Percentiles rank a stretch among this genome's conserved stretches.
Conservation (phyloP, 73 alveolate genomes). For the Halteria grandinella region DNA sequence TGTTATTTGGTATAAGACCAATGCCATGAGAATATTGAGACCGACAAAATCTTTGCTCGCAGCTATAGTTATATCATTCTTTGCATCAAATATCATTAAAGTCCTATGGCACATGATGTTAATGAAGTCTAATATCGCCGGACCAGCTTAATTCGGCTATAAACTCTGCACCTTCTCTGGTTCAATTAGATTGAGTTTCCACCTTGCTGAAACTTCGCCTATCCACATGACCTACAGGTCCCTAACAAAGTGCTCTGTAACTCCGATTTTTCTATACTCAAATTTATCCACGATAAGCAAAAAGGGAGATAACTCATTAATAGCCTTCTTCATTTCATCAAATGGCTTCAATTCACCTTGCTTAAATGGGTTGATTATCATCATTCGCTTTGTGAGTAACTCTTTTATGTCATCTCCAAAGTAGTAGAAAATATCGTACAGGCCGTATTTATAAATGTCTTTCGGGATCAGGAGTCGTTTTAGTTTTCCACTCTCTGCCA, state of each 20-base stretch:
- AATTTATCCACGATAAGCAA: slow-evolving; percentile 17
- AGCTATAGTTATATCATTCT: background rate
- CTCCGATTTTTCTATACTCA: slow-evolving; percentile 33
- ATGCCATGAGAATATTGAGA: slow-evolving; percentile 27
- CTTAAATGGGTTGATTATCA: slow-evolving; percentile 1
- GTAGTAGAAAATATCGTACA: slow-evolving; percentile 28
- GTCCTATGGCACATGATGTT: slow-evolving; percentile 36
- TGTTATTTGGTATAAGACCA: too few relatives aligned
- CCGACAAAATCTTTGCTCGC: slow-evolving; percentile 39
- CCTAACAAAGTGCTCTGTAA: background rate
- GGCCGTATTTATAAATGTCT: slow-evolving; percentile 2
- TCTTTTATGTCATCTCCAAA: slow-evolving; percentile 7
- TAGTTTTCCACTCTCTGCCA: slow-evolving; percentile 42
- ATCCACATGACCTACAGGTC: slow-evolving; percentile 2
- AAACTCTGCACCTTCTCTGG: too few relatives aligned
- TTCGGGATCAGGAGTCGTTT: slow-evolving; percentile 12
- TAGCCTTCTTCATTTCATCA: background rate
- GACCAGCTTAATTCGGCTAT: background rate
- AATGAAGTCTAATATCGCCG: slow-evolving; percentile 13
- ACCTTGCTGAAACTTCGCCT: background rate
- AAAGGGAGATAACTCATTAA: slow-evolving; percentile 8
- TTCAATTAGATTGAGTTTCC: slow-evolving; percentile 32
- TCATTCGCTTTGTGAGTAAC: background rate
- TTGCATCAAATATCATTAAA: slow-evolving; percentile 15
- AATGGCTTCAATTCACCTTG: slow-evolving; percentile 1